phyloP scores from a whole-genome alignment of 2,329 filamentous ascomycete genomes.

The Paramyrothecium roridum region DNA sequence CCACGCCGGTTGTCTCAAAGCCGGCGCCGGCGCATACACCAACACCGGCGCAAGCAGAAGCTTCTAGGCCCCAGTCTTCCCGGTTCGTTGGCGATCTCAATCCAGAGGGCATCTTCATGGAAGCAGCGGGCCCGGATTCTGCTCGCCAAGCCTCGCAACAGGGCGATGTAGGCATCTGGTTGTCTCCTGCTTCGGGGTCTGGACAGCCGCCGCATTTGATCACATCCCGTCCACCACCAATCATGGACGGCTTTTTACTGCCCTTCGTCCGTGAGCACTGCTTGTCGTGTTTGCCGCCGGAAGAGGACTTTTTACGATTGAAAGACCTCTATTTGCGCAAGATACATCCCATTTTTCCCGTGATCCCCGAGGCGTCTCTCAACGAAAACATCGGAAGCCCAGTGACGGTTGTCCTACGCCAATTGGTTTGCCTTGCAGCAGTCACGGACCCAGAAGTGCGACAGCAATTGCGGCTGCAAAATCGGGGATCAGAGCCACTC shows the following conservation, averaged over 20 bases:
- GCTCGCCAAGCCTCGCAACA: constrained; percentile 36
- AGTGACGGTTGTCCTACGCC: constrained; percentile 42
- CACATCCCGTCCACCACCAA: constrained; percentile 30
- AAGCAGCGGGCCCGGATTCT: constrained; percentile 40
- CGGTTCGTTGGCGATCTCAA: constrained; percentile 59
- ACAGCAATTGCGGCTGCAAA: constrained; percentile 40
- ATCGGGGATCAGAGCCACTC: constrained; percentile 33
- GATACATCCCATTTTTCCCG: constrained; percentile 52
- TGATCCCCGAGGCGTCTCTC: constrained; percentile 38
- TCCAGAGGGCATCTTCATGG: constrained; percentile 57
- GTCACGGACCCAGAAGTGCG: constrained; percentile 45
- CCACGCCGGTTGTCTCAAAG: constrained; percentile 4
- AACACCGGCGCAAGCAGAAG: background rate
- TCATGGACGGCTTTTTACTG: constrained; percentile 36
- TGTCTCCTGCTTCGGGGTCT: constrained; percentile 25
- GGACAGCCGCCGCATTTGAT: constrained; percentile 32
- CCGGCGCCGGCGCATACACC: constrained; percentile 3
- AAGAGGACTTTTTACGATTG: constrained; percentile 42
- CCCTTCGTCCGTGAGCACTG: constrained; percentile 44
- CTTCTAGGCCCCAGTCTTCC: constrained; percentile 24
- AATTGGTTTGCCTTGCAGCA: constrained; percentile 54
- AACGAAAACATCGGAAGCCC: constrained; percentile 26
- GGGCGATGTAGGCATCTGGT: constrained; percentile 56
- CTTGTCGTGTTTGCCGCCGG: constrained; percentile 44
- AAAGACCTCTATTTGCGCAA: constrained; percentile 46